phyloP scores from a whole-genome alignment of 2,329 filamentous ascomycete genomes.

The Fonsecaea pedrosoi region DNA sequence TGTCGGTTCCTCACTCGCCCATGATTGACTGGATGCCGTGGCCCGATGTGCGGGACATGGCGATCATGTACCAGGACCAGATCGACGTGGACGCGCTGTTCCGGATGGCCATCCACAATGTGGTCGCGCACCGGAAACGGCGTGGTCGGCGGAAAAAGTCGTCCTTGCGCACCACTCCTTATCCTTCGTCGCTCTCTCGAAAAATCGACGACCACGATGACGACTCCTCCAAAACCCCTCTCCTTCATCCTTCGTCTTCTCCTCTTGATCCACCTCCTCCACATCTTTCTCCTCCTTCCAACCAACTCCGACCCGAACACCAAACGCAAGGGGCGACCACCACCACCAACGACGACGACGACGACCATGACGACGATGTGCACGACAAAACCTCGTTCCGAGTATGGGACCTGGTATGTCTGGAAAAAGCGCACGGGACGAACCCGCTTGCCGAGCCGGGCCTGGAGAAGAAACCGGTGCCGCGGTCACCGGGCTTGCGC shows the following conservation, averaged over 20 bases:
- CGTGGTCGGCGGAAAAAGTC: background rate
- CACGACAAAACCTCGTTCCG: conserved; percentile 25
- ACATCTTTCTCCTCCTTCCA: too few species aligned
- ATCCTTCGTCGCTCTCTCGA: background rate
- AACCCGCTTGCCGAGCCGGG: conserved; percentile 3
- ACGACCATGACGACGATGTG: background rate
- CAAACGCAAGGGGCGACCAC: background rate
- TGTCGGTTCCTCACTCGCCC: conserved; percentile 61
- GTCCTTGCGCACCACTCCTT: background rate
- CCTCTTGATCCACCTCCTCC: too few species aligned
- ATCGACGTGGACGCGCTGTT: conserved; percentile 29
- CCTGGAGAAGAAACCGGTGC: conserved; percentile 10
- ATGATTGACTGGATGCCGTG: conserved; percentile 65
- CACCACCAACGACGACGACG: background rate
- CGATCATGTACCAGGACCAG: conserved; percentile 48
- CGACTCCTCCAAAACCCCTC: background rate
- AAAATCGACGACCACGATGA: background rate
- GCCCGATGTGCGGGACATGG: conserved; percentile 60
- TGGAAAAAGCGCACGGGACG: conserved; percentile 19
- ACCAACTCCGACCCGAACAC: too few species aligned
- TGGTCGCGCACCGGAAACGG: conserved; percentile 27
- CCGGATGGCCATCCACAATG: conserved; percentile 26
- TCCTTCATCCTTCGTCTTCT: too few species aligned
- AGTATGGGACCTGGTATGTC: conserved; percentile 27
- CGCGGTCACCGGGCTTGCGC: conserved; percentile 23